A percentile compares a stretch with the other conserved stretches of the same genome.
Conservation (phyloP, 2,329 filamentous ascomycete species). For the Colletotrichum sp. region DNA sequence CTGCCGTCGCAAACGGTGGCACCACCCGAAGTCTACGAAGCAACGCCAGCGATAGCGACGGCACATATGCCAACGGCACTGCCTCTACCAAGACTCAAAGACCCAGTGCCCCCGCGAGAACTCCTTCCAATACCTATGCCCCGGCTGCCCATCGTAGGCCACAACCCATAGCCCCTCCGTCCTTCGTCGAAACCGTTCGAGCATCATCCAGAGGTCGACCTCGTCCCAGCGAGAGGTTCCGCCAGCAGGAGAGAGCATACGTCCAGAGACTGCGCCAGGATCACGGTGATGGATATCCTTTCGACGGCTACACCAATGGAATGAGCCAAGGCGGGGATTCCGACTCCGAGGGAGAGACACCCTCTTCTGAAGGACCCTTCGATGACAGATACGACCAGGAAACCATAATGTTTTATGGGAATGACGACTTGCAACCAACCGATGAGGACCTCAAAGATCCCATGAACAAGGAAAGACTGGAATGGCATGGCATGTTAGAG, state of each 20-base stretch:
- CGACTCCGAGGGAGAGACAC: constrained; percentile 89
- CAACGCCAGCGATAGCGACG: constrained; percentile 28
- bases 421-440: constrained; percentile 86
- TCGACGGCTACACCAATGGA: constrained; percentile 63
- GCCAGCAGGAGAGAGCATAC: constrained; percentile 92
- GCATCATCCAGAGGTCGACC: constrained; percentile 58
- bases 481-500: constrained; percentile 98
- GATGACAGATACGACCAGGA: constrained; percentile 92
- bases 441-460: constrained; percentile 89
- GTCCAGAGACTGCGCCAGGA: constrained; percentile 90
- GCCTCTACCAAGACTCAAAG: constrained; percentile 59
- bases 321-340: constrained; percentile 65
- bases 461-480: constrained; percentile 84
- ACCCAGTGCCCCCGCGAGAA: constrained; percentile 72
- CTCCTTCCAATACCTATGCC: constrained; percentile 81
- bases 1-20: constrained; percentile 16
- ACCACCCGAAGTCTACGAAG: constrained; percentile 19
- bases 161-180: constrained; percentile 37
- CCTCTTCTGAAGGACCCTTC: constrained; percentile 80
- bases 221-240: constrained; percentile 54
- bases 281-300: constrained; percentile 49
- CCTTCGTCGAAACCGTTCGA: constrained; percentile 49
- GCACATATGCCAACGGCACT: constrained; percentile 28
- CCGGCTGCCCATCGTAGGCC: constrained; percentile 66
- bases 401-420: constrained; percentile 89